Evolutionary conservation across 345 rosid genomes (phyloP), one percentile per base, ranked within the genome.

Genomic region (Rhodamnia rubescens): DNA sequence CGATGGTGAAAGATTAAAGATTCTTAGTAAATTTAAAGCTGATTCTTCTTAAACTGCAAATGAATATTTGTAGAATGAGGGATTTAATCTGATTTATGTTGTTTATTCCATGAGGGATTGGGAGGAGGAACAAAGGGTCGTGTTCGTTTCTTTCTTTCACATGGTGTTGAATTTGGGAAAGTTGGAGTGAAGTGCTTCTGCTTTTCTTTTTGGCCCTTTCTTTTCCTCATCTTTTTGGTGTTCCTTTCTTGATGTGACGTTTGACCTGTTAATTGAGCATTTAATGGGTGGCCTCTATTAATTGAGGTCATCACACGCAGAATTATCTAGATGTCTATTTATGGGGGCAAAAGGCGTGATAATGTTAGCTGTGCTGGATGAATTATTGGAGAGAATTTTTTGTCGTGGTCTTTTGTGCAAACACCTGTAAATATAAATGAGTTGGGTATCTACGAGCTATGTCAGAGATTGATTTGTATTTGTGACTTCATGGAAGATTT

Each of bases 241-340:
- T 54, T 54, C 22, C 61, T 85, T 56, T 80, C 64, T 54, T 78
- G 86, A 85, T 80, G 86, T 85, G 86, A 85, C 86, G 86, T 57
- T 61, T 85, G 86, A 85, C 83, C 86, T 78, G 54, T 85, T 85
- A 85, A 78, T 85, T 59, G 74, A 54, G 83, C 74, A 78, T 85
- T 85, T 80, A 85, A 78, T 85, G 83, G 86, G 83, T 80, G 74
- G 86, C 57, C 85, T 58, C 58, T 85, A 75, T 59, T 85, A 44
- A 81, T 85, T 85, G 75, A 85, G 83, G 83, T 75, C 75, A 47
- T 85, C 86, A 51, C 83, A 80, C 86, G 83, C 74, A 80, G 86
- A 57, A 20, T 55, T 81, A 75, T 85, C 74, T 52, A 27, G 74
- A 42, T 78, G 36, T 80, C 50, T 55, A 44, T 74, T 53, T 64